Conservation (phyloP, 2,329 filamentous ascomycete genomes). For the Thermoascus crustaceus region DNA sequence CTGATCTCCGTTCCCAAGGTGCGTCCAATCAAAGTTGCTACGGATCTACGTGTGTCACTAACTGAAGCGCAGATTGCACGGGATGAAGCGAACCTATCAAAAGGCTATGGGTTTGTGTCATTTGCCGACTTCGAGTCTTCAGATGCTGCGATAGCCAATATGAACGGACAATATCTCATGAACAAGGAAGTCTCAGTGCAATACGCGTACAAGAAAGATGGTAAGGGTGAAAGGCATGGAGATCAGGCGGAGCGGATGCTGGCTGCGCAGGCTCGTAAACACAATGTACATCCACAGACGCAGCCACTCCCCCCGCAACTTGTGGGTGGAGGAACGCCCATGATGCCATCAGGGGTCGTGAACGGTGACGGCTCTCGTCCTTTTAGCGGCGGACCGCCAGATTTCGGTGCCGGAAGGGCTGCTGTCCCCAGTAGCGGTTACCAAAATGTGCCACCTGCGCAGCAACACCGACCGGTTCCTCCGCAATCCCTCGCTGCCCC, state of each 20-base stretch:
- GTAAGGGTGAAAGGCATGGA: conserved; percentile 91
- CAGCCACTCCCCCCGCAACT: conserved; percentile 69
- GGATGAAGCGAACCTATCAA: conserved; percentile 79
- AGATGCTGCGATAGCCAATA: conserved; percentile 81
- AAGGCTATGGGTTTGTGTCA: conserved; percentile 93
- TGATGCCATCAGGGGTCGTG: conserved; percentile 38
- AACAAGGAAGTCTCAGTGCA: conserved; percentile 95
- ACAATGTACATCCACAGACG: conserved; percentile 78
- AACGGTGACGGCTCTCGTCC: conserved; percentile 33
- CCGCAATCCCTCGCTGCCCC: conserved; percentile 41
- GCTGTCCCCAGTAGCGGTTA: conserved; percentile 33
- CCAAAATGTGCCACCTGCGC: conserved; percentile 35
- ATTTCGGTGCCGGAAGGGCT: conserved; percentile 34
- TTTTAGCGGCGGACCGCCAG: conserved; percentile 23
- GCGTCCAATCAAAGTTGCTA: conserved; percentile 8
- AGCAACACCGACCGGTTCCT: conserved; percentile 47
- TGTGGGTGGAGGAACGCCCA: conserved; percentile 42
- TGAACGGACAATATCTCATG: conserved; percentile 94
- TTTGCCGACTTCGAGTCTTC: conserved; percentile 90
- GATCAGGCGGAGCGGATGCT: conserved; percentile 89
- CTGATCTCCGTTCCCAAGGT: conserved; percentile 82
- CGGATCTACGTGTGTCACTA: too few species aligned
- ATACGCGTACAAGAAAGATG: conserved; percentile 99
- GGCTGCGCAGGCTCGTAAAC: conserved; percentile 84
- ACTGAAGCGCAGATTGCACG: conserved; percentile 54